Conservation (phyloP, 2,329 filamentous ascomycete genomes). For the Triangularia verruculosa region DNA sequence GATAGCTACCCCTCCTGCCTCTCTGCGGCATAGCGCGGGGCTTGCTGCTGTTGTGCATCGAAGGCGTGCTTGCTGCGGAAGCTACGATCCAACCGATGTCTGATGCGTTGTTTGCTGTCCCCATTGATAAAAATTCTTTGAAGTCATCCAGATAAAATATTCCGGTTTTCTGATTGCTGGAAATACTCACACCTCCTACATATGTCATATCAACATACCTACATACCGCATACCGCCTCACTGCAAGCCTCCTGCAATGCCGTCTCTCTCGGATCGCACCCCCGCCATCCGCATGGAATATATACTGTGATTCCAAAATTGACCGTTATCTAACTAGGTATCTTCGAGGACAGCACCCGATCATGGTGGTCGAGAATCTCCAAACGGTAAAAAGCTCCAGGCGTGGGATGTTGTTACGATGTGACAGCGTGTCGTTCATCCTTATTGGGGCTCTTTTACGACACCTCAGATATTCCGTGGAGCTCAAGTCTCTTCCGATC, state of each 20-base stretch:
- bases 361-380: not conserved
- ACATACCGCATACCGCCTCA: not conserved
- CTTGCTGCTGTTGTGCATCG: conserved; percentile 16
- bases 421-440: conserved; percentile 2
- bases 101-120: conserved; percentile 20
- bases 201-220: not conserved
- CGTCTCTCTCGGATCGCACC: conserved; percentile 2
- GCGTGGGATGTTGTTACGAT: not conserved
- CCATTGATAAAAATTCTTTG: not conserved
- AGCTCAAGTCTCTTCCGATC: not conserved
- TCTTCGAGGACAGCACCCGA: not conserved
- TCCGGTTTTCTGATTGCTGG: not conserved
- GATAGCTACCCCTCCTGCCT: conserved; percentile 3
- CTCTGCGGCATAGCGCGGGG: conserved; percentile 12
- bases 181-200: not conserved
- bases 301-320: too few relatives aligned
- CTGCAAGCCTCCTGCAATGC: not conserved
- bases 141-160: not conserved
- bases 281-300: not conserved
- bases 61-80: conserved; percentile 12
- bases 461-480: not conserved
- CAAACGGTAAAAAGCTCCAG: not conserved
- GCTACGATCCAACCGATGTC: conserved; percentile 21
- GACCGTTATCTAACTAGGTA: not conserved
- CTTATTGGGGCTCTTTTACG: conserved; percentile 2